Evolutionary conservation across 805 yeast genomes (phyloP).

Genomic region (Candida nemodendra): DNA sequence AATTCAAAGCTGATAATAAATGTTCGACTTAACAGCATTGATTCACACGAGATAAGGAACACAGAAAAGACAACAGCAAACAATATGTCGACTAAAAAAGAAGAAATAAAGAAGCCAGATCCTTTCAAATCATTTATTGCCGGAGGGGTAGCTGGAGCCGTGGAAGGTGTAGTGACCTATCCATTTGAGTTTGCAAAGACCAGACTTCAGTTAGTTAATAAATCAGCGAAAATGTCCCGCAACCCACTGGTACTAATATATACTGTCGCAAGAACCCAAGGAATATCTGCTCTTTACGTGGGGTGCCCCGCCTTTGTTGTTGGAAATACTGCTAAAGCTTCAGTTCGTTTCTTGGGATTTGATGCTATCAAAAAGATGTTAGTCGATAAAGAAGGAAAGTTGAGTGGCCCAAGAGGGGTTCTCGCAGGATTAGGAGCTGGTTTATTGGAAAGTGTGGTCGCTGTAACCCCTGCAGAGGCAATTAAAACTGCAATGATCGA

Average conservation of each 20-base stretch:
- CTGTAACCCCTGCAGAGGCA: conserved; percentile 96
- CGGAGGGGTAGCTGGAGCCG: conserved; percentile 96
- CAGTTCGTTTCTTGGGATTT: conserved; percentile 91
- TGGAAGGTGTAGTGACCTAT: conserved; percentile 88
- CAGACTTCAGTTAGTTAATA: conserved; percentile 77
- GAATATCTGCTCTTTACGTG: conserved; percentile 75
- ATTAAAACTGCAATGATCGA: conserved; percentile 94
- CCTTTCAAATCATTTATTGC: conserved; percentile 84
- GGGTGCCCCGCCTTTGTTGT: conserved; percentile 97
- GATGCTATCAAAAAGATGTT: conserved; percentile 78
- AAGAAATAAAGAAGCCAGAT: conserved; percentile 44
- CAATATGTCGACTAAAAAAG: neutral
- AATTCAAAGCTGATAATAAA: no score
- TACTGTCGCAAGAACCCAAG: conserved; percentile 74
- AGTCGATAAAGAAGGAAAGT: conserved; percentile 80
- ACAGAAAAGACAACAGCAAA: conserved; percentile 2
- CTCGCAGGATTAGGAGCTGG: conserved; percentile 99
- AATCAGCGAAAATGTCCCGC: conserved; percentile 60
- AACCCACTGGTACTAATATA: conserved; percentile 83
- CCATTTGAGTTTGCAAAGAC: conserved; percentile 99
- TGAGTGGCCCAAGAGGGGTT: conserved; percentile 88
- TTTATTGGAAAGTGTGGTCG: conserved; percentile 82
- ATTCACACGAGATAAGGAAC: no score
- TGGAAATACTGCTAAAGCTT: conserved; percentile 95
- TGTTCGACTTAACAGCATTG: no score